Conservation (phyloP, 1,284 basidiomycete species). For the Ustilago cynodontis region DNA sequence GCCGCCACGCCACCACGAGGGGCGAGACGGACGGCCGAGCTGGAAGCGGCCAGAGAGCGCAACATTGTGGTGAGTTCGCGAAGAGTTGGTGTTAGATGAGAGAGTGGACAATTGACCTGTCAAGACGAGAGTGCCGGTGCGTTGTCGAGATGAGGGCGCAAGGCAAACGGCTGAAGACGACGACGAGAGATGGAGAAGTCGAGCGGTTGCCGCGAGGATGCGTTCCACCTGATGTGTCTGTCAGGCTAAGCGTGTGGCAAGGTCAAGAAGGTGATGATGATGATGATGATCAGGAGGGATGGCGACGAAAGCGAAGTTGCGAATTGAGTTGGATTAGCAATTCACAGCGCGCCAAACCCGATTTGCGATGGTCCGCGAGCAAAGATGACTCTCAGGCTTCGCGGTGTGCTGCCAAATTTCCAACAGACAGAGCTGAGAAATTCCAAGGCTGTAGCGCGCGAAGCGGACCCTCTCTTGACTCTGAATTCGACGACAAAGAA, state of each 20-base stretch:
- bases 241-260: slow-evolving; percentile 20
- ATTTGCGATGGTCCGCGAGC: slow-evolving; percentile 28
- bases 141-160: background rate
- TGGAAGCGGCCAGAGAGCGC: slow-evolving; percentile 51
- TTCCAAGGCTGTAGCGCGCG: slow-evolving; percentile 5
- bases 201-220: slow-evolving; percentile 12
- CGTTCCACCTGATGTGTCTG: slow-evolving; percentile 34
- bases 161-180: background rate
- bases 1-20: slow-evolving; percentile 34
- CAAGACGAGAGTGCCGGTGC: background rate
- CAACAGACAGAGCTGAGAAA: background rate
- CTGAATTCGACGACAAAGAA: background rate
- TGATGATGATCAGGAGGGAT: too few species aligned
- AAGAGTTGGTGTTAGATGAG: background rate
- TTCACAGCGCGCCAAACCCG: slow-evolving; percentile 34
- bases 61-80: slow-evolving; percentile 29
- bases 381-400: too few species aligned
- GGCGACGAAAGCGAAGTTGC: background rate
- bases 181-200: slow-evolving; percentile 10
- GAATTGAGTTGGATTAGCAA: background rate
- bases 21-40: slow-evolving; percentile 41
- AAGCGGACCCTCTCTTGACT: background rate
- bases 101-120: background rate
- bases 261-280: slow-evolving; percentile 11
- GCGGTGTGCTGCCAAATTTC: slow-evolving; percentile 23